phyloP scores from a whole-genome alignment of 2,329 filamentous ascomycete species.

The Diaporthe helianthi region DNA sequence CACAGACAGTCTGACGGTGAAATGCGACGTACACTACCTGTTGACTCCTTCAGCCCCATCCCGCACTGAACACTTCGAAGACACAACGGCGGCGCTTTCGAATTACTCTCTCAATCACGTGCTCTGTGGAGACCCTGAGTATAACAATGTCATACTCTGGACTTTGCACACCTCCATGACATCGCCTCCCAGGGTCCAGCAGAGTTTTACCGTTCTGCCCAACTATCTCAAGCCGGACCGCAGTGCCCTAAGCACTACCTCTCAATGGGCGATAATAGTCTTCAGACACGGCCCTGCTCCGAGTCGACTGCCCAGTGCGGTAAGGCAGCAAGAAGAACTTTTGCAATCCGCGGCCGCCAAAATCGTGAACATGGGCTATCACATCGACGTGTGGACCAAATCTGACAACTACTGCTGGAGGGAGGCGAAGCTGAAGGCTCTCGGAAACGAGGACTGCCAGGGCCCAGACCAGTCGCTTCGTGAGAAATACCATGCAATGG shows the following conservation, averaged over 20 bases:
- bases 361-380: conserved; percentile 17
- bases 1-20: background rate
- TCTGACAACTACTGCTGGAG: conserved; percentile 5
- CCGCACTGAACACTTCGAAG: conserved; percentile 18
- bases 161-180: conserved; percentile 11
- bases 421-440: background rate
- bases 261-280: conserved; percentile 32
- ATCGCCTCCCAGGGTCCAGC: conserved; percentile 8
- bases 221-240: conserved; percentile 20
- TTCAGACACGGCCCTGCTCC: conserved; percentile 18
- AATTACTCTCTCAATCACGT: conserved; percentile 24
- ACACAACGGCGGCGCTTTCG: conserved; percentile 22
- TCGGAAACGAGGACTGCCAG: background rate
- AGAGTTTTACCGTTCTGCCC: conserved; percentile 31
- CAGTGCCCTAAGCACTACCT: background rate
- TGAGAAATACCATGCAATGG: conserved; percentile 29
- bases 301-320: background rate
- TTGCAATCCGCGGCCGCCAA: conserved; percentile 11
- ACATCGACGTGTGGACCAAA: conserved; percentile 30
- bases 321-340: conserved; percentile 3
- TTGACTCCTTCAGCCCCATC: conserved; percentile 19
- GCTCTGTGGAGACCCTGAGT: background rate
- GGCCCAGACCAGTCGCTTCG: conserved; percentile 21
- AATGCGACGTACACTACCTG: conserved; percentile 29
- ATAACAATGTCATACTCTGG: conserved; percentile 30